Base-by-base conservation (phyloP, 495 filamentous ascomycete species). In the Penicillium odoratum region DNA sequence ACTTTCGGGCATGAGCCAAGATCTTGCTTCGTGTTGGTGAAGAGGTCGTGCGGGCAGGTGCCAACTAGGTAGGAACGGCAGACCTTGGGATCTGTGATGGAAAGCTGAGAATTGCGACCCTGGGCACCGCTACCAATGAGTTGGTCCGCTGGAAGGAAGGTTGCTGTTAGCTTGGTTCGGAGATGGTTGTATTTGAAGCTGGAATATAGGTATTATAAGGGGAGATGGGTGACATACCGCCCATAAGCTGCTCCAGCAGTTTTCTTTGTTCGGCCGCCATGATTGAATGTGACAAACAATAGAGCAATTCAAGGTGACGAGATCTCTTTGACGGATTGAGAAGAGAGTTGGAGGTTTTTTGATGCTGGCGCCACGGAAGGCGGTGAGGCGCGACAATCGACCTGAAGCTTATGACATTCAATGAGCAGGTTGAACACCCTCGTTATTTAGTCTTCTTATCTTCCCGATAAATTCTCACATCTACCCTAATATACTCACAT, bases 21-120 rank as follows among this genome's bases (percentile, higher is more conserved):
- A 71, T 99, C 94, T 83, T 97, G 91, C 76, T 97, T 98, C 42
- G 94, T 99, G 78, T 99, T 99, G 59, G 93, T 98, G 84, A 99
- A 99, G 69, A 98, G 92, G 77, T 99, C 94, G 78, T 97, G 93
- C 5, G 94, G 94, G 71, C 94, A 99, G 42, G 90, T 96, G 62
- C 94, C 94, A 59, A 85, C 91, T 51, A 99, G 83, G 75, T 92
- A 97, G 55, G 92, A 96, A 52, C 92, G 91, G 78, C 94, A 99
- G 61, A 96, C 90, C 76, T 96, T 97, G 34, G 88, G 80, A 74
- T 99, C 95, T 47, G 90, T 94, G 61, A 98, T 88, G 46, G 89
- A 85, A 67, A 97, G 83, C 73, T 94, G 87, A 9, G 89, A 78
- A 48, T 86, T 81, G 74, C 88, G 86, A 46, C 87, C 86, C 31